phyloP scores from a whole-genome alignment of 2,329 filamentous ascomycete species.

The Leptographium wingfieldii region DNA sequence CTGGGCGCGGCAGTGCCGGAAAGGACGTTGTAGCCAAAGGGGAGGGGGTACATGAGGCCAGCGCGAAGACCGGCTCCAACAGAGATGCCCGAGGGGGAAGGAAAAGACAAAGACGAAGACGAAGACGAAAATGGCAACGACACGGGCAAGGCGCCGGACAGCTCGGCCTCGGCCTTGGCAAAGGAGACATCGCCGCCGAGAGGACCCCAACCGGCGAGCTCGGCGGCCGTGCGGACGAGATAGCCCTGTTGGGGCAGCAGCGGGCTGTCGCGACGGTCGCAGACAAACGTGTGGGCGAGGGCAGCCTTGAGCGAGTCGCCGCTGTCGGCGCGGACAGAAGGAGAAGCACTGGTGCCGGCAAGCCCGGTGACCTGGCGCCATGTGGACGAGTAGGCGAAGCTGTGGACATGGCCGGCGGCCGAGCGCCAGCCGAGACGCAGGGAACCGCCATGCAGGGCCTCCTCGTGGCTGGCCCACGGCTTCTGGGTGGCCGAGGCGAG shows the following conservation, averaged over 20 bases:
- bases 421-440: conserved; percentile 66
- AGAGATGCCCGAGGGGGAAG: conserved; percentile 46
- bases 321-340: conserved; percentile 70
- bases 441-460: conserved; percentile 67
- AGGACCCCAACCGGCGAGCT: conserved; percentile 78
- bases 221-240: conserved; percentile 62
- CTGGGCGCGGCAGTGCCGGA: conserved; percentile 48
- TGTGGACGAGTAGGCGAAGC: conserved; percentile 64
- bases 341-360: conserved; percentile 58
- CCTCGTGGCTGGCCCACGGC: conserved; percentile 87
- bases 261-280: conserved; percentile 72
- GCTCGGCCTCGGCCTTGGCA: conserved; percentile 79
- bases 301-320: conserved; percentile 53
- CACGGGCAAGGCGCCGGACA: conserved; percentile 63
- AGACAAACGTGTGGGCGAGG: conserved; percentile 25
- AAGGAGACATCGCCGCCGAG: conserved; percentile 87
- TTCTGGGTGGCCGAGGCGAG: conserved; percentile 78
- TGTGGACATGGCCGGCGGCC: conserved; percentile 53
- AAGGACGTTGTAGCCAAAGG: conserved; percentile 43
- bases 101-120: not conserved
- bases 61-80: conserved; percentile 71
- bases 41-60: conserved; percentile 73
- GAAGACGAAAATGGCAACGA: conserved; percentile 33
- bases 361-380: conserved; percentile 87
- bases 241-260: conserved; percentile 76